Evolutionary conservation across 345 rosid species (phyloP).

Genomic region (Abelmoschus esculentus): DNA sequence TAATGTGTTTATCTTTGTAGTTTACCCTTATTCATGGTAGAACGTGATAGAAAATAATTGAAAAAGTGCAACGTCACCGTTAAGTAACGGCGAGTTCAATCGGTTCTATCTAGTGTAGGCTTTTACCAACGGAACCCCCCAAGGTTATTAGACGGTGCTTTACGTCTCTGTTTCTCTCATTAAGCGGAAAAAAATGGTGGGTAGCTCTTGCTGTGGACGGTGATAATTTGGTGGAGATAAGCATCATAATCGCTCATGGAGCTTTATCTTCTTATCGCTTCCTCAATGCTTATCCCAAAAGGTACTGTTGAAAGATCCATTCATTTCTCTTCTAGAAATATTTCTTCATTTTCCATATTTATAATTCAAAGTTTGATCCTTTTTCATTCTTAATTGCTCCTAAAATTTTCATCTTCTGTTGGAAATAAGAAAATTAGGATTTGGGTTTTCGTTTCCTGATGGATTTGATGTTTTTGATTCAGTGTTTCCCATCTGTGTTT

Average conservation of each 20-base stretch:
- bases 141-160: constrained; percentile 15
- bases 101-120: constrained; percentile 44
- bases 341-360: not conserved
- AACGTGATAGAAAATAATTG: not conserved
- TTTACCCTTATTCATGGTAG: too few relatives aligned
- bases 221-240: constrained; percentile 34
- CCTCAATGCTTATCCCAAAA: constrained; percentile 36
- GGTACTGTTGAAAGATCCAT: constrained; percentile 36
- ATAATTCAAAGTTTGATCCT: not conserved
- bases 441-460: constrained; percentile 19
- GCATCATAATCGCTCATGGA: constrained; percentile 28
- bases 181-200: constrained; percentile 10
- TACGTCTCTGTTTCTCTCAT: not conserved
- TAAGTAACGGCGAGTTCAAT: constrained; percentile 26
- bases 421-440: not conserved
- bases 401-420: not conserved
- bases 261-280: constrained; percentile 28
- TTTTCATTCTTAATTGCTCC: not conserved
- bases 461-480: constrained; percentile 33
- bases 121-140: constrained; percentile 11
- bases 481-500: constrained; percentile 41
- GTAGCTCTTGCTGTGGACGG: constrained; percentile 20
- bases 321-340: not conserved
- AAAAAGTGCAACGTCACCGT: constrained; percentile 28
- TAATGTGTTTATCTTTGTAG: too few relatives aligned